A percentile compares a stretch with the other conserved stretches of the same genome.
phyloP scores from a whole-genome alignment of 805 yeast genomes.

The Lipomyces sp. region DNA sequence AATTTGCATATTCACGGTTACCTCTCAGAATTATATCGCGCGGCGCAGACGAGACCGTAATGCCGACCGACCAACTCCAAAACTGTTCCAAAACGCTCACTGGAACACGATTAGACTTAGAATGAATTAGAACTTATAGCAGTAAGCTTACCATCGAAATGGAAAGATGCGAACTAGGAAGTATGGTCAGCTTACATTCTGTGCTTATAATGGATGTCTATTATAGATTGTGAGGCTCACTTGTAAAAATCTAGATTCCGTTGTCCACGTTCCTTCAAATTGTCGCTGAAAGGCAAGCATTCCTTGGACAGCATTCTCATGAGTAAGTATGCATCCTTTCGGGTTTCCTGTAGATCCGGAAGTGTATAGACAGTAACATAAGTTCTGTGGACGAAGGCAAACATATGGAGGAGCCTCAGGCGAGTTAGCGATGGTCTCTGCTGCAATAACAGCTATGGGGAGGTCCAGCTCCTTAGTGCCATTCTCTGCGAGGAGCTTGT shows the following conservation, averaged over 20 bases:
- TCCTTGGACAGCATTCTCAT: conserved; percentile 40
- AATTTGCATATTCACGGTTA: background rate
- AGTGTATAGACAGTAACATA: conserved; percentile 40
- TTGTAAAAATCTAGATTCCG: conserved; percentile 31
- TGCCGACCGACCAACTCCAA: conserved; percentile 42
- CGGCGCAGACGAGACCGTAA: conserved; percentile 37
- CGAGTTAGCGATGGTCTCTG: background rate
- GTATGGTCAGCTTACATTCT: background rate
- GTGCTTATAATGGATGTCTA: background rate
- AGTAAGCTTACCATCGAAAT: conserved; percentile 38
- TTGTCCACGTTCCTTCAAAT: conserved; percentile 30
- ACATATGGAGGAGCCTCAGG: conserved; percentile 6
- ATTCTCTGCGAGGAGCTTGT: conserved; percentile 2
- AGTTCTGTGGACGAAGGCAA: conserved; percentile 15
- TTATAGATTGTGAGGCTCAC: conserved; percentile 12
- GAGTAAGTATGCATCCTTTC: conserved; percentile 41
- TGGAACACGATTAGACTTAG: background rate
- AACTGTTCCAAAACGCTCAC: conserved; percentile 42
- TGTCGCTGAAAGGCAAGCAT: conserved; percentile 39
- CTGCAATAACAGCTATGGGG: conserved; percentile 17
- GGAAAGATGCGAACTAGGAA: conserved; percentile 40
- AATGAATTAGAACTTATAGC: background rate
- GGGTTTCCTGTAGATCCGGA: conserved; percentile 43
- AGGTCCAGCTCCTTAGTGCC: background rate
- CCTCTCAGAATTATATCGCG: conserved; percentile 35